Evolutionary conservation across 495 filamentous ascomycete genomes (phyloP), one percentile per base, ranked within the genome.

Genomic region (Annulohypoxylon bovei): DNA sequence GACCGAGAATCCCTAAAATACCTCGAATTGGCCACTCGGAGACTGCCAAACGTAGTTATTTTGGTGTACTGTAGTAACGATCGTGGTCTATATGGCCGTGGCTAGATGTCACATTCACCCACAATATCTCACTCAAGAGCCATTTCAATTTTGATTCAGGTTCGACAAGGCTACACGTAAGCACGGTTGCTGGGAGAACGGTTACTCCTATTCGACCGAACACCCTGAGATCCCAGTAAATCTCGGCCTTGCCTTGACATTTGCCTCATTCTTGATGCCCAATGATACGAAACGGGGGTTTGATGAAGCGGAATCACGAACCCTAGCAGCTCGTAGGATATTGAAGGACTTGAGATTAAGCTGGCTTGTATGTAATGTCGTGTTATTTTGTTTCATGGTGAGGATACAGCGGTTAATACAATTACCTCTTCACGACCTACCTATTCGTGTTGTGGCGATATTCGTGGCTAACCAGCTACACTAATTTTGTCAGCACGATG

Each of bases 251-350:
- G 46, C 22, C 37, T 71, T 18, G 23, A 37, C 11, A 28, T 57
- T 44, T 46, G 44, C 68, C 58, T 71, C 64, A 44, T 27, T 27
- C 33, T 68, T 68, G 58, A 63, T 71, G 69, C 69, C 63, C 54
- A 64, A 67, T 64, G 58, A 47, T 27, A 54, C 23, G 30, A 55
- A 25, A 50, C 25, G 57, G 44, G 46, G 59, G 35, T 25, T 47
- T 11, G 28, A 40, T 33, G 50, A 71, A 49, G 63, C 67, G 59
- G 58, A 58, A 42, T 28, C 53, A 47, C 46, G 8, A 33, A 16
- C 52, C 60, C 46, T 16, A 59, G 46, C 50, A 52, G 37, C 35
- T 23, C 37, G 52, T 60, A 23, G 27, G 23, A 32, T 47, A 62
- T 57, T 39, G 56, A 37, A 62, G 62, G 61, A 20, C 25, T 56